A percentile compares a stretch with the other conserved stretches of the same genome.
Conservation (phyloP, 2,329 filamentous ascomycete genomes). For the Leptosphaerulina australis region DNA sequence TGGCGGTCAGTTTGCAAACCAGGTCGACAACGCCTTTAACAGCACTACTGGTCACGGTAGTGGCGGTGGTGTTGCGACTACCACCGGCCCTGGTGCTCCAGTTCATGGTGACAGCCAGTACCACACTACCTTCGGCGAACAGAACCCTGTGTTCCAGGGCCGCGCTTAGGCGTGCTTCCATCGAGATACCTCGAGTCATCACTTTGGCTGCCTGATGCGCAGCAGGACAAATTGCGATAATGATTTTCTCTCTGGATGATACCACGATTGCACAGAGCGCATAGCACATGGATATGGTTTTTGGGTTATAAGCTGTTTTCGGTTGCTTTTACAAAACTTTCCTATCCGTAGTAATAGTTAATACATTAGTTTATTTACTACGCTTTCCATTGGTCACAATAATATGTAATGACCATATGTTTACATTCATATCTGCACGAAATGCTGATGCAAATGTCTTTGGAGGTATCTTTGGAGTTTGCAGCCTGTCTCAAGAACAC, state of each 20-base stretch:
- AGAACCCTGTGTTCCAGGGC: constrained; percentile 54
- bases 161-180: constrained; percentile 28
- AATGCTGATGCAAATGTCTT: not conserved
- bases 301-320: not conserved
- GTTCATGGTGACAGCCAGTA: constrained; percentile 20
- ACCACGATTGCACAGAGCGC: constrained; percentile 35
- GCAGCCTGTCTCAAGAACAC: too few relatives aligned
- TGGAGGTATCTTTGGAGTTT: too few relatives aligned
- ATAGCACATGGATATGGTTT: constrained; percentile 14
- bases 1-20: constrained; percentile 49
- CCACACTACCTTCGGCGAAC: constrained; percentile 51
- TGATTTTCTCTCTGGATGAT: constrained; percentile 40
- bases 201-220: constrained; percentile 9
- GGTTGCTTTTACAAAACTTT: constrained; percentile 5
- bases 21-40: constrained; percentile 54
- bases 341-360: constrained; percentile 30
- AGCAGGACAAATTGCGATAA: constrained; percentile 24
- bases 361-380: constrained; percentile 12
- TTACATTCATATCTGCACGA: not conserved
- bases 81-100: constrained; percentile 20
- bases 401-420: not conserved
- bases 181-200: constrained; percentile 16
- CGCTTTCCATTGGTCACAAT: not conserved
- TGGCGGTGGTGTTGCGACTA: constrained; percentile 20
- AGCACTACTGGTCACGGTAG: constrained; percentile 20